These are phyloP conservation scores for Cercospora janseana DNA, from an alignment of 2,329 filamentous ascomycete genomes.

Conservation along the genomic window DNA sequence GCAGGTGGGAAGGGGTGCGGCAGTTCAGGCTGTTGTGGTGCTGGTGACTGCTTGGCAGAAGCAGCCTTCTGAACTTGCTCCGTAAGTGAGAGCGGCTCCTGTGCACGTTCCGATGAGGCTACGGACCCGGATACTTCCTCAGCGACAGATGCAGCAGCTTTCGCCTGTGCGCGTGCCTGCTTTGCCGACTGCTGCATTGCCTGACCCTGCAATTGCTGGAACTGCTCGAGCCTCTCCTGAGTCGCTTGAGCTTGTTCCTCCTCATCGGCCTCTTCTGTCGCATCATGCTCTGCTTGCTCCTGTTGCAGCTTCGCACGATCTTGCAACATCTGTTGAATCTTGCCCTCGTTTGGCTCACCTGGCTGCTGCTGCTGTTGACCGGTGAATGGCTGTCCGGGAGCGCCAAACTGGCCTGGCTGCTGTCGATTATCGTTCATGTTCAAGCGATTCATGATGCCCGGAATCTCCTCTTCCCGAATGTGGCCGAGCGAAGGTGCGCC, in stretches of 20 bases:
- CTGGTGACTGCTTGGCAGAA: slow-evolving; percentile 58
- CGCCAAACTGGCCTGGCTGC: slow-evolving; percentile 51
- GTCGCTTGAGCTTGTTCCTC: slow-evolving; percentile 45
- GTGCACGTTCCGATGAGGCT: slow-evolving; percentile 36
- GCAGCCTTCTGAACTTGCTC: slow-evolving; percentile 80
- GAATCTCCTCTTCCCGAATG: slow-evolving; percentile 68
- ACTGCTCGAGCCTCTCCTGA: slow-evolving; percentile 75
- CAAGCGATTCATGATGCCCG: slow-evolving; percentile 63
- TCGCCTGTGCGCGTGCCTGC: slow-evolving; percentile 15
- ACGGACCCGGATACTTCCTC: slow-evolving; percentile 16
- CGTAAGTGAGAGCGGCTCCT: slow-evolving; percentile 66
- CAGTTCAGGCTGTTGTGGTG: slow-evolving; percentile 56
- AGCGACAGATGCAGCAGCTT: slow-evolving; percentile 13
- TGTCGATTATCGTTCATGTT: slow-evolving; percentile 51
- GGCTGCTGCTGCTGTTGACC: slow-evolving; percentile 43
- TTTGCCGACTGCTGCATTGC: slow-evolving; percentile 28
- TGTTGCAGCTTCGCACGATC: slow-evolving; percentile 60
- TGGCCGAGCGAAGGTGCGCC: slow-evolving; percentile 47
- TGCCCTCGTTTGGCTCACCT: slow-evolving; percentile 51
- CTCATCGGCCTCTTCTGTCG: slow-evolving; percentile 44
- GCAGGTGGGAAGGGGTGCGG: slow-evolving; percentile 74
- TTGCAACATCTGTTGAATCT: slow-evolving; percentile 60
- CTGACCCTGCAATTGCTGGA: slow-evolving; percentile 68
- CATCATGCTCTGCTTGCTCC: slow-evolving; percentile 59
- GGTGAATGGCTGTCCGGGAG: slow-evolving; percentile 47